Evolutionary conservation across 108 stramenopile species (phyloP).

Genomic region (Schizochytrium sp.): DNA sequence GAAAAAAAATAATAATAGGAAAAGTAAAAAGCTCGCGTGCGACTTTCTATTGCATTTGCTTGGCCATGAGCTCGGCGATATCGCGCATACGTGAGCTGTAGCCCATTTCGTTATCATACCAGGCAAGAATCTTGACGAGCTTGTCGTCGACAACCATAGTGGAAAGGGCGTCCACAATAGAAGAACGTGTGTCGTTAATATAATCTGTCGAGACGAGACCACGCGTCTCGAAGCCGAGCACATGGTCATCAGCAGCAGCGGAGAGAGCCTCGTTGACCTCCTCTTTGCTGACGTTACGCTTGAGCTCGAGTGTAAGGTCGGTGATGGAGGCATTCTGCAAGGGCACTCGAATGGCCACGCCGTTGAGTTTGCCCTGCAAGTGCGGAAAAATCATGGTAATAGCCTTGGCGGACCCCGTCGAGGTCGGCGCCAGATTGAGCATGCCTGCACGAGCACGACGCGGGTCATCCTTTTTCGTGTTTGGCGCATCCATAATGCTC

Average conservation of each 20-base stretch:
- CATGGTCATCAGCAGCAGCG: constrained; percentile 66
- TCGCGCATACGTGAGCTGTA: constrained; percentile 89
- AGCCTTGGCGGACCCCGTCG: constrained; percentile 82
- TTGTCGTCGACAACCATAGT: constrained; percentile 87
- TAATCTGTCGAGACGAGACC: constrained; percentile 80
- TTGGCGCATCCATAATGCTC: constrained; percentile 74
- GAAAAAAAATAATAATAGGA: background rate
- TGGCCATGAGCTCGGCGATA: constrained; percentile 41
- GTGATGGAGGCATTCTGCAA: constrained; percentile 75
- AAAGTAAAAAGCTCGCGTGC: background rate
- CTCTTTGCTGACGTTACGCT: constrained; percentile 58
- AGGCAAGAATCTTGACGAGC: constrained; percentile 81
- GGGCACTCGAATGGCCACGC: constrained; percentile 82
- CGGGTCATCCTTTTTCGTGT: constrained; percentile 76
- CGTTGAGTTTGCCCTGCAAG: constrained; percentile 86
- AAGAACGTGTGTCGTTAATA: constrained; percentile 71
- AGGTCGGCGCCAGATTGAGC: constrained; percentile 81
- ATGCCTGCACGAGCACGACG: constrained; percentile 80
- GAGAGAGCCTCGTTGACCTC: constrained; percentile 76
- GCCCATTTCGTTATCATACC: constrained; percentile 84
- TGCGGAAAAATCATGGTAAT: constrained; percentile 87
- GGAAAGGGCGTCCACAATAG: constrained; percentile 73
- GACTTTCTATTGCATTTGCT: background rate
- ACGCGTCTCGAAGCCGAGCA: constrained; percentile 75
- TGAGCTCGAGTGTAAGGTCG: constrained; percentile 75